Evolutionary conservation across 2,329 filamentous ascomycete genomes (phyloP), one percentile per base, ranked within the genome.

Genomic region (Penicillium sp.): DNA sequence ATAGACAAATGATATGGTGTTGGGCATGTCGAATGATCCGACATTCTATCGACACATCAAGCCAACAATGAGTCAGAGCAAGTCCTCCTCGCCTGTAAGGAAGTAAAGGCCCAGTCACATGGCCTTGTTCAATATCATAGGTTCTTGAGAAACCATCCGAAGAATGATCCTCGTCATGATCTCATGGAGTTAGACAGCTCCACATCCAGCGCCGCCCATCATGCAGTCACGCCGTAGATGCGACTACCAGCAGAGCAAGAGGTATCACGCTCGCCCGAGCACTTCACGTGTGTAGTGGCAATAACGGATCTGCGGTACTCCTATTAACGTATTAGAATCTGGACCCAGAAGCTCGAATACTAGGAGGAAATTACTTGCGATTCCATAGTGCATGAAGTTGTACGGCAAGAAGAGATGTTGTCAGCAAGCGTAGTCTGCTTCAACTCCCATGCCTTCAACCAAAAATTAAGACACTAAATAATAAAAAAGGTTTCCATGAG

Each of bases 231-330:
- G 32, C 56, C 47, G 5, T 56, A 28, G 47, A 53, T 47, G 10
- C 60, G 55, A 42, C 65, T 64, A 8, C 63, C 63, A 29, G 63
- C 63, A 35, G 63, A 66, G 55, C 63, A 65, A 24, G 47, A 44
- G 27, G 28, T 29, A 20, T 66, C 63, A 10, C 63, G 61, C 49
- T 66, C 53, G 3, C 63, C 63, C 2, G 49, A 43, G 13, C 63
- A 66, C 23, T 55, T 50, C 10, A 58, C 23, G 35, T 44, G 52
- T n/a, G 47, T 57, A 7, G 24, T 20, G 2, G 31, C 15, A 18
- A 18, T 18, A 18, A 18, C 15, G 15, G 15, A 56, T 49, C 63
- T 64, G 44, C 65, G 65, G 48, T 63, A 64, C 38, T 65, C 62
- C 61, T 63, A 41, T 44, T 33, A 13, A 18, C 15, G 29, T 0